Base-by-base conservation (phyloP, 768 basidiomycete species). In the Podaxis sp. region DNA sequence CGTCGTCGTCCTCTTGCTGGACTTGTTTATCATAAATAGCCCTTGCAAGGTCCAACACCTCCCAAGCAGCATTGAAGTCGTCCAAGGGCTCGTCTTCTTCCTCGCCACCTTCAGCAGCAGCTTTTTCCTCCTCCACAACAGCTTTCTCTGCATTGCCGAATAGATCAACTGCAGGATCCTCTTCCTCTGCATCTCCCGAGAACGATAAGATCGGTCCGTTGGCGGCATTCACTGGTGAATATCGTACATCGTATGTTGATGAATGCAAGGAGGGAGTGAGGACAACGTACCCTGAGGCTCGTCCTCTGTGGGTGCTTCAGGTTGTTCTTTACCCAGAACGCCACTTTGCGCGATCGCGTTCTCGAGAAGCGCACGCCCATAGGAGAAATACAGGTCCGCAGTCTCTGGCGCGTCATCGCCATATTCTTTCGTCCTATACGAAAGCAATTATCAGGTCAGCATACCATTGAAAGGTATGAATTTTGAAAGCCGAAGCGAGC, bases 1-100 rank as follows among this genome's bases (percentile, higher is more conserved):
- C 81, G 13, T 89, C 87, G 46, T 82, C 80, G 27, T 81, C 83
- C 7, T 79, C 78, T 4, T 79, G 75, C 10, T 72, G 68, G 18
- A 77, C 77, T 62, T 82, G 80, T 71, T 89, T 90, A 64, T 87
- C 85, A 67, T 92, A 95, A 61, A 96, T 88, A 10, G 88, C 85
- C 42, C 95, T 82, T 21, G 96, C 95, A 59, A 96, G 85, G 66
- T 99, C 97, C n/a, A 99, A 79, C 2, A 96, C 89, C 69, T 97
- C 92, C 95, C 96, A 99, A 11, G 97, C 94, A 25, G 93, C 93
- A 65, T 96, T 97, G 72, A 97, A 97, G 68, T 98, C 97, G 66
- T 99, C 97, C 67, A 97, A 96, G 0, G 92, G 93, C 67, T 91
- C 93, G 11, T 87, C 90, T 3, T 85, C 89, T 1, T 76, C 90